Evolutionary conservation across 2,329 filamentous ascomycete species (phyloP).

Genomic region (Xylariaceae sp.): DNA sequence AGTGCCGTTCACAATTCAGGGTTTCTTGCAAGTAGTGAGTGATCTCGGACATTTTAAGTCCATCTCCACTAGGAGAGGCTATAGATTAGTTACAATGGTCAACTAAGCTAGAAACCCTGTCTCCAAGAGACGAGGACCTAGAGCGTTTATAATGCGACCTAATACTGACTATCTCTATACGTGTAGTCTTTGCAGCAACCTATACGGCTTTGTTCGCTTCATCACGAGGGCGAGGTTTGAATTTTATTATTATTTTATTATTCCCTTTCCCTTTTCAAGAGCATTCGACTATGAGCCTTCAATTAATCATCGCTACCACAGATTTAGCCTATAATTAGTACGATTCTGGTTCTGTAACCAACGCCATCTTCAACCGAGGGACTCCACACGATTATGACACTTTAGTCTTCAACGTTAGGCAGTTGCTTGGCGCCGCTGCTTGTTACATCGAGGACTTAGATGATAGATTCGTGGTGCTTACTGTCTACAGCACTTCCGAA

Average conservation of each 20-base stretch:
- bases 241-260: too few species aligned
- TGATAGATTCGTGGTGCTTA: conserved; percentile 48
- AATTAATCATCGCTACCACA: conserved; percentile 16
- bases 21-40: neutral
- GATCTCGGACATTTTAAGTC: neutral
- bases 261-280: too few species aligned
- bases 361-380: conserved; percentile 24
- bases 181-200: too few species aligned
- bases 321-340: conserved; percentile 18
- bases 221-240: too few species aligned
- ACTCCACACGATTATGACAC: conserved; percentile 26
- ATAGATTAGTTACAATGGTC: too few species aligned
- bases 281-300: conserved; percentile 1
- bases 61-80: neutral
- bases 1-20: neutral
- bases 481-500: conserved; percentile 39
- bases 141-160: too few species aligned
- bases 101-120: too few species aligned
- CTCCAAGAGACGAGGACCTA: too few species aligned
- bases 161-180: too few species aligned
- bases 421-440: conserved; percentile 8
- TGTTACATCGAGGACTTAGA: conserved; percentile 42
- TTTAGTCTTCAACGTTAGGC: conserved; percentile 1
- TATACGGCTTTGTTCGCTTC: too few species aligned
- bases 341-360: conserved; percentile 23